Conservation (phyloP, 2,329 filamentous ascomycete species). For the Trichophyton schoenleinii region DNA sequence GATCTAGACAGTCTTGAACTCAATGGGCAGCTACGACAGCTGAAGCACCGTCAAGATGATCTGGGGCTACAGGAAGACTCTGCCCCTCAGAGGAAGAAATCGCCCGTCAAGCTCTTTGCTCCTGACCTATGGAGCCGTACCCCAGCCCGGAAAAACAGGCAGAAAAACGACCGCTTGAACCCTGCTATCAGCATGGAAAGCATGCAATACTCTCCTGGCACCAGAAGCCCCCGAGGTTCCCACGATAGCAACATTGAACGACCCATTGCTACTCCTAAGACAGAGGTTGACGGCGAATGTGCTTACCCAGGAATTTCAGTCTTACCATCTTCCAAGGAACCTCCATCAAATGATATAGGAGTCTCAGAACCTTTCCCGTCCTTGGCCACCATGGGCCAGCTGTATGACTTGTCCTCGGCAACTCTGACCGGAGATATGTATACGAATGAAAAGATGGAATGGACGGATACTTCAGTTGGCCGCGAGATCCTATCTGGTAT, state of each 20-base stretch:
- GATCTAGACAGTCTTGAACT: conserved; percentile 1
- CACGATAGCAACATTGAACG: not conserved
- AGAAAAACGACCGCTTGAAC: not conserved
- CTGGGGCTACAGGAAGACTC: not conserved
- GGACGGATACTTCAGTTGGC: conserved; percentile 4
- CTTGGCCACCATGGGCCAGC: not conserved
- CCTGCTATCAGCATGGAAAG: not conserved
- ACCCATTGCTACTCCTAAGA: not conserved
- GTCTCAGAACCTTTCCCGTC: not conserved
- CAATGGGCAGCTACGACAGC: not conserved
- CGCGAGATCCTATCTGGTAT: conserved; percentile 4
- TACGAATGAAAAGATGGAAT: not conserved
- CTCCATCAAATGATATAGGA: not conserved
- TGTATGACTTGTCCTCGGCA: conserved; percentile 1
- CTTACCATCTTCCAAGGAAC: conserved; percentile 7
- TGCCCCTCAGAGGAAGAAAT: not conserved
- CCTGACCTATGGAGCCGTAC: conserved; percentile 3
- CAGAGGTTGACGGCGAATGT: conserved; percentile 11
- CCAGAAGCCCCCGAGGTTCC: not conserved
- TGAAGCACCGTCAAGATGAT: not conserved
- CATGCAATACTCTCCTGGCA: not conserved
- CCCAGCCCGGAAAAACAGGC: not conserved
- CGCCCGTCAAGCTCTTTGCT: not conserved
- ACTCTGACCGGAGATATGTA: conserved; percentile 4
- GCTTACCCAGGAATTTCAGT: conserved; percentile 11